phyloP scores from a whole-genome alignment of 331 rosid species.

The Prunus yedoensis region DNA sequence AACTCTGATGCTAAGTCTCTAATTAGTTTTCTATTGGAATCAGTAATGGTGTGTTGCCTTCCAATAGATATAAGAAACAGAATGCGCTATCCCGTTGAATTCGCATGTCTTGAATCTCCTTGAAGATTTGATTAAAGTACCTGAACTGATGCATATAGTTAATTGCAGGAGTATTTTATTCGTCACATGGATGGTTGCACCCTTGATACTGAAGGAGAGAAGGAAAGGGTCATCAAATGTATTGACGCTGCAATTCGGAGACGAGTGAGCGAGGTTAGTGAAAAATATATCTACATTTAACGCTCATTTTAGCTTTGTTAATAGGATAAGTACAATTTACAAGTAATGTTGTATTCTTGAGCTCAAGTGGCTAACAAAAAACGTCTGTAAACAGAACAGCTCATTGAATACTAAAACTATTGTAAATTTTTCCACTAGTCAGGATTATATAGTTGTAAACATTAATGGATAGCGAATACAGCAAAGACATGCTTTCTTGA shows the following conservation, averaged over 20 bases:
- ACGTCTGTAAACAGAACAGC: neutral
- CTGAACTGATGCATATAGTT: conserved; percentile 12
- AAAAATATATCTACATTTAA: neutral
- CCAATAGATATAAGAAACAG: neutral
- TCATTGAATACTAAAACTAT: neutral
- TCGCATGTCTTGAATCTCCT: neutral
- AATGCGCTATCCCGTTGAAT: neutral
- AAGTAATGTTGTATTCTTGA: neutral
- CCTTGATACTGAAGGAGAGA: conserved; percentile 79
- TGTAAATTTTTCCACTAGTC: neutral
- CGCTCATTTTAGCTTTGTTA: neutral
- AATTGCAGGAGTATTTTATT: conserved; percentile 64
- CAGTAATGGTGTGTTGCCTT: neutral
- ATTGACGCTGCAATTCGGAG: conserved; percentile 85
- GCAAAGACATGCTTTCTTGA: neutral
- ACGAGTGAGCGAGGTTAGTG: conserved; percentile 85
- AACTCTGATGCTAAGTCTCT: neutral
- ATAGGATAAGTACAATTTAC: neutral
- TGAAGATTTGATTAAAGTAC: neutral
- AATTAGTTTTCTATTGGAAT: neutral
- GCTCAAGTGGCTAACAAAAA: neutral
- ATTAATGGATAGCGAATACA: neutral
- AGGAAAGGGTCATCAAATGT: conserved; percentile 82
- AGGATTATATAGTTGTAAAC: neutral
- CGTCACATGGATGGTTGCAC: conserved; percentile 90